Base-by-base conservation (phyloP, 768 basidiomycete genomes). In the Postia placenta region DNA sequence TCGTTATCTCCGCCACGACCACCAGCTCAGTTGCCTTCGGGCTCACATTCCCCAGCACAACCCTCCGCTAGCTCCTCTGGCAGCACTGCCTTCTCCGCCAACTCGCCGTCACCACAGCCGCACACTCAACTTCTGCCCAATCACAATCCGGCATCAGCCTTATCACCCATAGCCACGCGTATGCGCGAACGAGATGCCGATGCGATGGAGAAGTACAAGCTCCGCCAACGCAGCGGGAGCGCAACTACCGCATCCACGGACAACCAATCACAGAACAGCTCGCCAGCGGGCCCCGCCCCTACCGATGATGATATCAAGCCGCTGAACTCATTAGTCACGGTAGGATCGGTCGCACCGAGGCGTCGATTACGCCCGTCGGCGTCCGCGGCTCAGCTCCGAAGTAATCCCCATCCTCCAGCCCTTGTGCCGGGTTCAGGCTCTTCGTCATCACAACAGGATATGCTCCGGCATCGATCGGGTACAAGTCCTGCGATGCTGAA, bases 191-290 rank as follows among this genome's bases (percentile, higher is more conserved):
- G 81, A 49, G 90, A 92, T 61, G 89, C 89, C 17, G 86, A 85
- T 61, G 91, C 90, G 30, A 88, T 87, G 74, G 88, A 90, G 64
- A 87, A 90, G 59, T 92, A 90, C 62, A 73, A 89, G 63, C 74
- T 78, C 52, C 78, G 90, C 49, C 87, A 87, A 69, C 79, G 90
- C 49, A 92, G 88, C 61, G 89, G 86, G 43, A 89, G 87, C 58
- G 81, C 75, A 48, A 81, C 79, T 38, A 83, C 82, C 22, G 74
- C 83, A 17, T 87, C 85, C 1, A 85, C 85, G 12, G 85, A 88
- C 57, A 80, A 74, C 54, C 79, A 71, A 62, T 85, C 84, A 5
- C 78, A 80, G 60, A 79, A 77, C 60, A 79, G 77, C 20, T 59
- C 76, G 33, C 76, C 77, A 42, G 71, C 69, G 40, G 78, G 76